A percentile compares a stretch with the other conserved stretches of the same genome.
These are phyloP conservation scores for Ramaria sp. DNA, from an alignment of 768 basidiomycete genomes.

Conservation along the genomic window DNA sequence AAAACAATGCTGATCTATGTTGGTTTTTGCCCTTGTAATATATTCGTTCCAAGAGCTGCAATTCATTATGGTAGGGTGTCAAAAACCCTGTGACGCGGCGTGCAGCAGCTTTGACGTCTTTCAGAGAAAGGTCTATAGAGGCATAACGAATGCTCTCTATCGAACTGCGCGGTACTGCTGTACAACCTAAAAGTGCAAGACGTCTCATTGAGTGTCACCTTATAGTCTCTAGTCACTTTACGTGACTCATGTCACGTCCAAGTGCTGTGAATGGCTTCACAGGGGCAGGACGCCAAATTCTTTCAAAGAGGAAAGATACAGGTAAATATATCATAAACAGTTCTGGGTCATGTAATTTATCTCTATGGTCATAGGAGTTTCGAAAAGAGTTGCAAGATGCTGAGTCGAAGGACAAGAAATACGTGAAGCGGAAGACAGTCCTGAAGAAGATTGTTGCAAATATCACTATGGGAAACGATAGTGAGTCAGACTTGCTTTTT, in stretches of 20 bases:
- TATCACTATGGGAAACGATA: slow-evolving; percentile 99
- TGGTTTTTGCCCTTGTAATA: slow-evolving; percentile 80
- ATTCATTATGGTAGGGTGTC: slow-evolving; percentile 35
- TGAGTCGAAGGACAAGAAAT: slow-evolving; percentile 96
- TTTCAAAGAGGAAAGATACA: slow-evolving; percentile 88
- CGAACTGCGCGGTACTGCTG: background rate
- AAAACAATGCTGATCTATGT: slow-evolving; percentile 57
- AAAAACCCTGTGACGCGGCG: background rate
- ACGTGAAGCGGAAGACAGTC: slow-evolving; percentile 81
- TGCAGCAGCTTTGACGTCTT: slow-evolving; percentile 16
- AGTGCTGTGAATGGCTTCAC: slow-evolving; percentile 10
- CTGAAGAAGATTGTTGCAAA: slow-evolving; percentile 98
- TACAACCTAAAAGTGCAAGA: background rate
- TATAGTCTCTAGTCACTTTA: background rate
- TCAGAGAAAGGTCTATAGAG: slow-evolving; percentile 19
- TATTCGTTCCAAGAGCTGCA: slow-evolving; percentile 50
- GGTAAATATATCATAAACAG: slow-evolving; percentile 29
- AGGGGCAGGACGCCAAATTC: slow-evolving; percentile 83
- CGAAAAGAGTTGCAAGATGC: slow-evolving; percentile 84
- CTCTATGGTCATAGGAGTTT: slow-evolving; percentile 50
- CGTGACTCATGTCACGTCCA: background rate
- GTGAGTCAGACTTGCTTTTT: slow-evolving; percentile 40
- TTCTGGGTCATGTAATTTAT: slow-evolving; percentile 6
- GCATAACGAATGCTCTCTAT: slow-evolving; percentile 18
- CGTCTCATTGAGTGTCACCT: background rate